Conservation (phyloP, 78 protist genomes). For the Dictyostelium purpureum region DNA sequence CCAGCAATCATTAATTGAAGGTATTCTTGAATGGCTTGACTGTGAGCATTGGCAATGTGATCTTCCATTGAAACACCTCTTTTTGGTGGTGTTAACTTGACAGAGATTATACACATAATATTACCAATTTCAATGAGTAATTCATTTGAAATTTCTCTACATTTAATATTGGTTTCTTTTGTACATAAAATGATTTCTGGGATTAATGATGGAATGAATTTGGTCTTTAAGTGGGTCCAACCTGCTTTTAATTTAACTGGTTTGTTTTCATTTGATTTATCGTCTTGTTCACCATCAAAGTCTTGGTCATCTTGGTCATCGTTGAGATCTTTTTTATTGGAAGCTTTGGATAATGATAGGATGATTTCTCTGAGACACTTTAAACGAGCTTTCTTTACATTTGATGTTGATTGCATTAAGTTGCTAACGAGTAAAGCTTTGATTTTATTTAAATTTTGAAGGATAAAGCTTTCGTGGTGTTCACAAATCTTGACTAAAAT, state of each 20-base stretch:
- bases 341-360: neutral
- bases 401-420: constrained; percentile 39
- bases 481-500: constrained; percentile 37
- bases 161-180: constrained; percentile 38
- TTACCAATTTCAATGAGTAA: constrained; percentile 45
- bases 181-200: constrained; percentile 70
- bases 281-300: neutral
- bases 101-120: constrained; percentile 40
- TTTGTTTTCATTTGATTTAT: neutral
- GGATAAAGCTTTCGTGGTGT: constrained; percentile 29
- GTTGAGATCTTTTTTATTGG: neutral
- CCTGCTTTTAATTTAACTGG: neutral
- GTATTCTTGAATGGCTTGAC: constrained; percentile 22
- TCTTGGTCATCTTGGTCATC: neutral
- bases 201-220: constrained; percentile 48
- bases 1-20: constrained; percentile 43
- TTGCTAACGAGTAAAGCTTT: constrained; percentile 16
- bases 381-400: constrained; percentile 25
- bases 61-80: constrained; percentile 34
- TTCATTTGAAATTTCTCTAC: constrained; percentile 50
- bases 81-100: neutral
- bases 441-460: constrained; percentile 28
- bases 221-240: constrained; percentile 45
- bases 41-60: neutral
- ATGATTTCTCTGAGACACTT: constrained; percentile 31